Evolutionary conservation across 108 stramenopile genomes (phyloP).

Genomic region (Ochromonas danica): DNA sequence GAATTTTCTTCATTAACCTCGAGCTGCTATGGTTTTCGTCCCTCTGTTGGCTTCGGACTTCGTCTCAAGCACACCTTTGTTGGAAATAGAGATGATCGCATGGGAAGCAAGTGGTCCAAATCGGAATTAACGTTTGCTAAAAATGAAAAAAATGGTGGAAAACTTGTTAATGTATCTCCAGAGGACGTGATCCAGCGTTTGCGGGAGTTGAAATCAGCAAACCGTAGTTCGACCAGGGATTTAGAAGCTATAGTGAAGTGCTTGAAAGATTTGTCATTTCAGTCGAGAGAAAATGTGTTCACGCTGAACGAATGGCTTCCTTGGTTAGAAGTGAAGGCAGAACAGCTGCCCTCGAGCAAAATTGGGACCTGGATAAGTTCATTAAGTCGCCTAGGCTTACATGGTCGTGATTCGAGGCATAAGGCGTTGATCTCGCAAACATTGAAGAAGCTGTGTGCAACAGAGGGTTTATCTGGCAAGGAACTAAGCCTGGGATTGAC

Average conservation of each 20-base stretch:
- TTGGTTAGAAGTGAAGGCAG: too few relatives aligned
- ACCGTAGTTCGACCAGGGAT: conserved; percentile 1
- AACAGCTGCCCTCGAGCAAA: too few relatives aligned
- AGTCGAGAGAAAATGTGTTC: not conserved
- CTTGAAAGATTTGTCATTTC: too few relatives aligned
- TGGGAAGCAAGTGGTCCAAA: not conserved
- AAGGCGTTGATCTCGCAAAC: too few relatives aligned
- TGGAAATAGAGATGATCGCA: not conserved
- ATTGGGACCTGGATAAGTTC: too few relatives aligned
- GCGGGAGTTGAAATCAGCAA: not conserved
- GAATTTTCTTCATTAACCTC: too few relatives aligned
- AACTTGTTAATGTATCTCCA: not conserved
- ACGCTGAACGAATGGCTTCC: too few relatives aligned
- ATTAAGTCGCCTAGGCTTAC: conserved; percentile 6
- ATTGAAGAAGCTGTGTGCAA: too few relatives aligned
- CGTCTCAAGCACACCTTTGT: conserved; percentile 9
- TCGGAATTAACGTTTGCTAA: not conserved
- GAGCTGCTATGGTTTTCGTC: conserved; percentile 5
- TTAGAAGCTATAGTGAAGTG: too few relatives aligned
- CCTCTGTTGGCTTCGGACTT: not conserved
- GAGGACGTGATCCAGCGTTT: conserved; percentile 1
- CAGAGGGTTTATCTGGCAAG: conserved; percentile 14
- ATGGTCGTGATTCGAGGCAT: too few relatives aligned
- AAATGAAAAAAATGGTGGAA: not conserved
- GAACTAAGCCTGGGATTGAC: too few relatives aligned